Percentiles rank a stretch among this genome's conserved stretches.
phyloP scores from a whole-genome alignment of 2,329 filamentous ascomycete genomes.

The Ophiostoma sp. region DNA sequence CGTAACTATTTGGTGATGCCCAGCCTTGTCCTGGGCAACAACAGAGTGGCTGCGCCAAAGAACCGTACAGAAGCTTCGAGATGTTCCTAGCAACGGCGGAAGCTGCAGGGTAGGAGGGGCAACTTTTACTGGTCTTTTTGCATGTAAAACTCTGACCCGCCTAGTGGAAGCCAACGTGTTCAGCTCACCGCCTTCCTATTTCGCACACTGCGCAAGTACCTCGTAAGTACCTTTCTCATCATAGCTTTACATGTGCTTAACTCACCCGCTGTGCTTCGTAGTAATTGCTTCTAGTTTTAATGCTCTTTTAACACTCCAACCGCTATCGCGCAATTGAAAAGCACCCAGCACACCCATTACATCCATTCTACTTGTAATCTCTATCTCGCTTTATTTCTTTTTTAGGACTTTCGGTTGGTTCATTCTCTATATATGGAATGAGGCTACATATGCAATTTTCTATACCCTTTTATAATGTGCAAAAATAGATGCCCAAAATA shows the following conservation, averaged over 20 bases:
- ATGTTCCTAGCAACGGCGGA: conserved; percentile 15
- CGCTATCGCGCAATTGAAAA: neutral
- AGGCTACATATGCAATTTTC: conserved; percentile 1
- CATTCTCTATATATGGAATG: conserved; percentile 1
- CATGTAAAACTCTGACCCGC: conserved; percentile 8
- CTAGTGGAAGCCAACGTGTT: neutral
- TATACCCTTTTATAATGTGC: neutral
- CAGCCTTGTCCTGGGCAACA: conserved; percentile 14
- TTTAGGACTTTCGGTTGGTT: neutral
- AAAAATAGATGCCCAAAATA: neutral
- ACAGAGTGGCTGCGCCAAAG: neutral
- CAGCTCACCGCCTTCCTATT: conserved; percentile 25
- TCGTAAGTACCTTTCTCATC: neutral
- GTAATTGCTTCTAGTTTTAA: neutral
- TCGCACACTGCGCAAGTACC: neutral
- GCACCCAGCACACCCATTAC: neutral
- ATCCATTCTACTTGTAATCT: neutral
- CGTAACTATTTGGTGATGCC: conserved; percentile 1
- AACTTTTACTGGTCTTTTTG: neutral
- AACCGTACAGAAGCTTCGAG: conserved; percentile 28
- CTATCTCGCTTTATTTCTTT: neutral
- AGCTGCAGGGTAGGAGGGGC: conserved; percentile 20
- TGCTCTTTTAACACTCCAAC: neutral
- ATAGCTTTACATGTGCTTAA: neutral
- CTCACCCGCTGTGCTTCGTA: neutral